phyloP scores from a whole-genome alignment of 2,329 filamentous ascomycete genomes.

The Exophiala alcalophila region DNA sequence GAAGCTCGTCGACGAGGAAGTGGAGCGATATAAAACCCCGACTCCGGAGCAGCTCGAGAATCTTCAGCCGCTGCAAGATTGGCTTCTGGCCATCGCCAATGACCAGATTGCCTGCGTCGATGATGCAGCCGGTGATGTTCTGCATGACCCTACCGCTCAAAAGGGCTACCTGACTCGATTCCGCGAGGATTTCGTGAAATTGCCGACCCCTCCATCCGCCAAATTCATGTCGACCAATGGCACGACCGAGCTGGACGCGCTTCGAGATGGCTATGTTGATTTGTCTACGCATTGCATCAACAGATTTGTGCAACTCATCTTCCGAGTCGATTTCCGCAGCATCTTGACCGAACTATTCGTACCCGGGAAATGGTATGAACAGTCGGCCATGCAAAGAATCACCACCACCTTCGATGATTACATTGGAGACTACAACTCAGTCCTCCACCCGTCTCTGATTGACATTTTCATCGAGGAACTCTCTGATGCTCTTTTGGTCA shows the following conservation, averaged over 20 bases:
- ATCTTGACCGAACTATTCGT: slow-evolving; percentile 92
- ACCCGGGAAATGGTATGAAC: slow-evolving; percentile 72
- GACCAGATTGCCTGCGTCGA: slow-evolving; percentile 99
- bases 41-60: slow-evolving; percentile 58
- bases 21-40: slow-evolving; percentile 63
- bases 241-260: slow-evolving; percentile 66
- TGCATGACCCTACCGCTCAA: slow-evolving; percentile 68
- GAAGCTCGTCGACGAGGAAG: slow-evolving; percentile 82
- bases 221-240: slow-evolving; percentile 72
- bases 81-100: slow-evolving; percentile 94
- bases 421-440: slow-evolving; percentile 76
- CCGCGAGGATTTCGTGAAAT: slow-evolving; percentile 73
- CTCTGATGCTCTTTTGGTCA: slow-evolving; percentile 81
- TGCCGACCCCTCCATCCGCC: slow-evolving; percentile 64
- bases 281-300: slow-evolving; percentile 89
- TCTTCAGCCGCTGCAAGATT: slow-evolving; percentile 74
- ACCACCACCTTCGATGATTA: slow-evolving; percentile 95
- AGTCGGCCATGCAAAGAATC: slow-evolving; percentile 87
- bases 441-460: slow-evolving; percentile 80
- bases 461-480: slow-evolving; percentile 94
- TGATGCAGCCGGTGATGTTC: slow-evolving; percentile 69
- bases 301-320: slow-evolving; percentile 82
- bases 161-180: slow-evolving; percentile 83
- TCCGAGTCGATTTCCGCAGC: slow-evolving; percentile 79
- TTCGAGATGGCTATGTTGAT: slow-evolving; percentile 92